Percentiles rank a stretch among this genome's conserved stretches.
phyloP scores from a whole-genome alignment of 2,329 filamentous ascomycete genomes.

The Teratosphaeria epicoccoides region DNA sequence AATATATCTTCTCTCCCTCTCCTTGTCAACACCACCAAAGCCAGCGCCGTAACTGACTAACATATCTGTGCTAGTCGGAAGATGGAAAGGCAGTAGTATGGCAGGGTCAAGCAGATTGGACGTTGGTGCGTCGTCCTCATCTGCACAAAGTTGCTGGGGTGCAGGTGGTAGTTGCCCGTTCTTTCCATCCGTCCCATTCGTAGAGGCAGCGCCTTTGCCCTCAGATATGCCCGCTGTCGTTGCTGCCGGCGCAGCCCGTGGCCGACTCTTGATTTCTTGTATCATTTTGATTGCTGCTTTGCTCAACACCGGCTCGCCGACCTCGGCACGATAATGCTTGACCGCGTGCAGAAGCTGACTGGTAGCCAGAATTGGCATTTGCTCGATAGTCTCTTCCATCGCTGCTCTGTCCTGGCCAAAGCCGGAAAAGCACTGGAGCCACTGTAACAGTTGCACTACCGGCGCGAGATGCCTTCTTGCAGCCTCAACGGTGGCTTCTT shows the following conservation, averaged over 20 bases:
- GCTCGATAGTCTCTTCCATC: conserved; percentile 76
- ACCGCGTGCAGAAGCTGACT: conserved; percentile 86
- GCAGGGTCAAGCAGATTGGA: conserved; percentile 78
- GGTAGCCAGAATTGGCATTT: conserved; percentile 72
- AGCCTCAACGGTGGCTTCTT: conserved; percentile 78
- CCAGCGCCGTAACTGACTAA: conserved; percentile 88
- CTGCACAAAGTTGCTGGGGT: conserved; percentile 19
- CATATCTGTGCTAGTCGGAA: conserved; percentile 96
- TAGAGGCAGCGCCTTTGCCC: conserved; percentile 2
- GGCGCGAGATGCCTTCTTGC: conserved; percentile 77
- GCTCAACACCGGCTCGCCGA: conserved; percentile 82
- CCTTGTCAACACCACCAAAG: conserved; percentile 83
- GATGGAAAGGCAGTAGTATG: conserved; percentile 85
- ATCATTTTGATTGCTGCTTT: conserved; percentile 86
- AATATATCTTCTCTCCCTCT: conserved; percentile 89
- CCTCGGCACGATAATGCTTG: conserved; percentile 86
- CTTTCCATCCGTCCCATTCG: conserved; percentile 1
- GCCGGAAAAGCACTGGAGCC: conserved; percentile 95
- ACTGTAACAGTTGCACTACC: conserved; percentile 87
- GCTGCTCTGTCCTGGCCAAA: conserved; percentile 83
- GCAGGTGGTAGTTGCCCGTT: conserved; percentile 9
- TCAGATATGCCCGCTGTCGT: conserved; percentile 6
- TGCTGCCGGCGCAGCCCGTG: conserved; percentile 12
- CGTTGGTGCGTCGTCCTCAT: conserved; percentile 59
- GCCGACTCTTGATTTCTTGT: conserved; percentile 58